Percentiles rank a stretch among this genome's conserved stretches.
Conservation (phyloP, 129 eudicot species). For the Tanacetum coccineum region DNA sequence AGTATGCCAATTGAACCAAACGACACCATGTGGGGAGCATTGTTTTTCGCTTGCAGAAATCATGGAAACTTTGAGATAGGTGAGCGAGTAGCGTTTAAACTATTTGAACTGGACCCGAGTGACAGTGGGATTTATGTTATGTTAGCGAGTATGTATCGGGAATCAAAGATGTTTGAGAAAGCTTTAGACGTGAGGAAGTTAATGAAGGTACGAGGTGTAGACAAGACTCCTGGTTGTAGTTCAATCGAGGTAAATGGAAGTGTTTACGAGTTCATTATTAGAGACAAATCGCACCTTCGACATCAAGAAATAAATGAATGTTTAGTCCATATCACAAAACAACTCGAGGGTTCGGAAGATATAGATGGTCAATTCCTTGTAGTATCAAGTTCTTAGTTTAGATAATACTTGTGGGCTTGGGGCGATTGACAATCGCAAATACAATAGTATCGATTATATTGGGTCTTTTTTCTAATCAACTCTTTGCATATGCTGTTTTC, state of each 20-base stretch:
- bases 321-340: conserved; percentile 41
- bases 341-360: conserved; percentile 35
- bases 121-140: conserved; percentile 72
- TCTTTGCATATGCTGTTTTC: background rate
- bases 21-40: conserved; percentile 74
- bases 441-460: too few species aligned
- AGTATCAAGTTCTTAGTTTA: background rate
- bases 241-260: conserved; percentile 56
- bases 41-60: conserved; percentile 58
- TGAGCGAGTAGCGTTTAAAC: conserved; percentile 53
- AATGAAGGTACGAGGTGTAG: conserved; percentile 65
- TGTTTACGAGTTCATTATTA: conserved; percentile 47
- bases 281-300: conserved; percentile 64
- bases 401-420: background rate
- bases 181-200: conserved; percentile 53
- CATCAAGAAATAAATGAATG: conserved; percentile 42
- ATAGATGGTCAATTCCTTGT: conserved; percentile 6
- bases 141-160: conserved; percentile 68
- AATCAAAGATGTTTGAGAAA: conserved; percentile 60
- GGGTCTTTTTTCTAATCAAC: background rate
- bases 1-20: conserved; percentile 59
- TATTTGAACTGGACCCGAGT: conserved; percentile 59
- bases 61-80: conserved; percentile 63
- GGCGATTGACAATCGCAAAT: too few species aligned
- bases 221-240: conserved; percentile 82